Conservation (phyloP, 2,329 filamentous ascomycete species). For the Thielaviopsis musarum region DNA sequence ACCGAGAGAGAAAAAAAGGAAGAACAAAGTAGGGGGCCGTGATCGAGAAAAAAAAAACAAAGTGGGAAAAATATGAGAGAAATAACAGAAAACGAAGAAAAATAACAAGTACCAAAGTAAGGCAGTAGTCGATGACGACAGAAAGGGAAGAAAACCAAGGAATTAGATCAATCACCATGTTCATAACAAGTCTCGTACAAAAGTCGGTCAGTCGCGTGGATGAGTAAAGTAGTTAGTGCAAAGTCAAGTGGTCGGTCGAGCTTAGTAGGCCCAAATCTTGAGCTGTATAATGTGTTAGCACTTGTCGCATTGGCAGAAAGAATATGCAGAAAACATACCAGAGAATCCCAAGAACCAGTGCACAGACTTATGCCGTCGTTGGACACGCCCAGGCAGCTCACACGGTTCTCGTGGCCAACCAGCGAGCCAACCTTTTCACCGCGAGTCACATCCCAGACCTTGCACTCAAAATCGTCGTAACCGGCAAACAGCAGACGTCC, state of each 20-base stretch:
- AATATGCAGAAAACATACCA: conserved; percentile 54
- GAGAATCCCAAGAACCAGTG: conserved; percentile 97
- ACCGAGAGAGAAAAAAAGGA: not conserved
- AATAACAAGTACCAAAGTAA: not conserved
- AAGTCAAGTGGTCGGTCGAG: conserved; percentile 4
- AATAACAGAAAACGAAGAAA: not conserved
- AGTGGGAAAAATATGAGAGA: not conserved
- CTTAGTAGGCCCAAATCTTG: conserved; percentile 74
- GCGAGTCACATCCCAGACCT: conserved; percentile 96
- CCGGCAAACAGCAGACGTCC: conserved; percentile 89
- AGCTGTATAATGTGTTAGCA: conserved; percentile 36
- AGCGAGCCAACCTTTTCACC: conserved; percentile 94
- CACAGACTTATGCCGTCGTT: conserved; percentile 98
- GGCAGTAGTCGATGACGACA: not conserved
- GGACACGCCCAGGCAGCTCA: conserved; percentile 96
- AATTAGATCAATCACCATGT: conserved; percentile 11
- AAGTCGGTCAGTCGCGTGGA: conserved; percentile 4
- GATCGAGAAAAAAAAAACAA: not conserved
- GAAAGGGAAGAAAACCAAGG: not conserved
- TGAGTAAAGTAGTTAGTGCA: not conserved
- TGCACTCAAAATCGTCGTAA: conserved; percentile 99
- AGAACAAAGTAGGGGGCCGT: too few relatives aligned
- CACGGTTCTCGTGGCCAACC: conserved; percentile 94
- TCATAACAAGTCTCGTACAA: conserved; percentile 2
- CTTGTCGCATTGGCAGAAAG: conserved; percentile 21